phyloP scores from a whole-genome alignment of 495 filamentous ascomycete genomes.

The Hypoxylon lienhwacheense region DNA sequence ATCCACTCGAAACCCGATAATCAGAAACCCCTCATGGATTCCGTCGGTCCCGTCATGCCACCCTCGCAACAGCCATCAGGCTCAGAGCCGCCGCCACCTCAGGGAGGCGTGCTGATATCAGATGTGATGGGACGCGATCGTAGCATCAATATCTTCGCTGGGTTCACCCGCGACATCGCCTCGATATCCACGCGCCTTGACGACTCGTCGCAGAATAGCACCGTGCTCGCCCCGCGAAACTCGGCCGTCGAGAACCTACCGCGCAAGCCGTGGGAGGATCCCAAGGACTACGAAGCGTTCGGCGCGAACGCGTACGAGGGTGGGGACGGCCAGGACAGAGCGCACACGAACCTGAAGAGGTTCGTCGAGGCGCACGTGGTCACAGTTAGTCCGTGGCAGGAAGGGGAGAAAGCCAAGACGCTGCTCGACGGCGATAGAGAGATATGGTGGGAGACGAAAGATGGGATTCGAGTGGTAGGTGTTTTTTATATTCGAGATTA shows the following conservation, averaged over 20 bases:
- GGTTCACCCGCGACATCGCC: slow-evolving; percentile 80
- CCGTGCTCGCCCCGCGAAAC: slow-evolving; percentile 87
- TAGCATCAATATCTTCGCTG: slow-evolving; percentile 84
- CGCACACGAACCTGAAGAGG: slow-evolving; percentile 71
- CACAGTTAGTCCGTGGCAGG: slow-evolving; percentile 74
- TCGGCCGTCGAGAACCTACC: slow-evolving; percentile 75
- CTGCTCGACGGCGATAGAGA: slow-evolving; percentile 64
- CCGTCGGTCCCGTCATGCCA: slow-evolving; percentile 41
- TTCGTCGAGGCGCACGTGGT: slow-evolving; percentile 91
- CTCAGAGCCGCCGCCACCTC: slow-evolving; percentile 46
- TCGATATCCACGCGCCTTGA: slow-evolving; percentile 70
- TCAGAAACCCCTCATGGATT: slow-evolving; percentile 45
- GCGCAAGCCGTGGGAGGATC: slow-evolving; percentile 92
- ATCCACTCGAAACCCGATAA: slow-evolving; percentile 11
- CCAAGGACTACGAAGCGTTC: slow-evolving; percentile 71
- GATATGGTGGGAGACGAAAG: slow-evolving; percentile 79
- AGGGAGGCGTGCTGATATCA: slow-evolving; percentile 62
- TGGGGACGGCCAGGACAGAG: slow-evolving; percentile 73
- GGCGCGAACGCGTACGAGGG: slow-evolving; percentile 84
- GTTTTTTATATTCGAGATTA: not conserved
- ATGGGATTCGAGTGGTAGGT: slow-evolving; percentile 71
- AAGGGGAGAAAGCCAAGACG: slow-evolving; percentile 71
- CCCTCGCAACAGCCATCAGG: slow-evolving; percentile 37
- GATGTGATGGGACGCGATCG: slow-evolving; percentile 85
- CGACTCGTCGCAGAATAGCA: slow-evolving; percentile 71